phyloP scores from a whole-genome alignment of 2,329 filamentous ascomycete genomes.

The Leptodontidium sp. region DNA sequence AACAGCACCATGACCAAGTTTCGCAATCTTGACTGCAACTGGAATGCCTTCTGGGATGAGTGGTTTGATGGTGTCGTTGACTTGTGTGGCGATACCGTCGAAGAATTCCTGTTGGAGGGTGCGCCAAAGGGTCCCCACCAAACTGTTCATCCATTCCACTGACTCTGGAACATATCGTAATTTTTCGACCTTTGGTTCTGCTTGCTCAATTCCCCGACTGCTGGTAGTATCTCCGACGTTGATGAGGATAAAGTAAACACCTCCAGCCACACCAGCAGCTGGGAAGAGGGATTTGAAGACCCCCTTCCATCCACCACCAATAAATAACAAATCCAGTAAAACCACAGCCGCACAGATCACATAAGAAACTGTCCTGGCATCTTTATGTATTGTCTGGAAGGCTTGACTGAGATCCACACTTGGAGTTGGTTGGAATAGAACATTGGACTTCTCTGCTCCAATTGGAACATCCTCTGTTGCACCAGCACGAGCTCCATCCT shows the following conservation, averaged over 20 bases:
- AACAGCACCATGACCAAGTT: conserved; percentile 32
- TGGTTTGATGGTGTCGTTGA: conserved; percentile 36
- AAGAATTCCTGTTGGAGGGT: conserved; percentile 35
- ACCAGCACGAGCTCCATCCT: conserved; percentile 30
- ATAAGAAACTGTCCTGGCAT: conserved; percentile 28
- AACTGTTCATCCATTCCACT: conserved; percentile 37
- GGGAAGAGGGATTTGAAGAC: conserved; percentile 33
- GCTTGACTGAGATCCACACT: conserved; percentile 30
- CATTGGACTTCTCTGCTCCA: conserved; percentile 38
- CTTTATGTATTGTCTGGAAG: conserved; percentile 32
- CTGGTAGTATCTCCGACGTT: conserved; percentile 24
- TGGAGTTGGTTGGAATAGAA: conserved; percentile 36
- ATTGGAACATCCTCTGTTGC: conserved; percentile 37
- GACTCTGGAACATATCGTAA: conserved; percentile 34
- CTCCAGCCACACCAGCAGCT: conserved; percentile 30
- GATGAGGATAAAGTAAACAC: conserved; percentile 30
- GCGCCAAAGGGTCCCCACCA: conserved; percentile 34
- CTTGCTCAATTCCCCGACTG: conserved; percentile 10
- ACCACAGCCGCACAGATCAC: conserved; percentile 30
- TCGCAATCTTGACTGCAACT: conserved; percentile 34
- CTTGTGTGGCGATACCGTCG: conserved; percentile 32
- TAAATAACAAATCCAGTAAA: conserved; percentile 34
- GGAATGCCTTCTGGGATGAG: conserved; percentile 33
- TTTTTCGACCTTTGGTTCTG: conserved; percentile 32
- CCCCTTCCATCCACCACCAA: conserved; percentile 33